phyloP scores from a whole-genome alignment of 1,139 yeast genomes.

The Meyerozyma carpophila region DNA sequence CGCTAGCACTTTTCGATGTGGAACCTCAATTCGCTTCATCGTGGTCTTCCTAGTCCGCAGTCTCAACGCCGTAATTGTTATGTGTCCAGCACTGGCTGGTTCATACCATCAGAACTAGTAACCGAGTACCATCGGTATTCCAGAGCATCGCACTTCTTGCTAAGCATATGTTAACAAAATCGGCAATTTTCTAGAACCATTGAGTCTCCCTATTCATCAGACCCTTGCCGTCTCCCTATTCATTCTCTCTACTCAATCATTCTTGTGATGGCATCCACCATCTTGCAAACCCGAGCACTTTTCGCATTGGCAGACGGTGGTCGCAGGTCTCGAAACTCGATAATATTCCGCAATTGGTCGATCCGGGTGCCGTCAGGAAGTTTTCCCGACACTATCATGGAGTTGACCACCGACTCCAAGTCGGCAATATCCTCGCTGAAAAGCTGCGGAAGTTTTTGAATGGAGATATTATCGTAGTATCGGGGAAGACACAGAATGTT shows the following conservation, averaged over 20 bases:
- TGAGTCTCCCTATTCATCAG: no score
- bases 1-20: no score
- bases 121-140: no score
- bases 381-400: constrained; percentile 32
- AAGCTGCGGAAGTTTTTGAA: constrained; percentile 13
- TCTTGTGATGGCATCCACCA: neutral
- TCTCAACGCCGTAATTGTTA: no score
- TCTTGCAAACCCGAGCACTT: constrained; percentile 2
- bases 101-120: no score
- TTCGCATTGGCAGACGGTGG: constrained; percentile 17
- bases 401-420: constrained; percentile 21
- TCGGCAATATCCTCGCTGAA: constrained; percentile 6
- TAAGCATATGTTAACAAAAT: neutral
- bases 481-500: constrained; percentile 8
- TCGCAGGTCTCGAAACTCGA: constrained; percentile 7
- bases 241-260: neutral
- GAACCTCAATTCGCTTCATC: no score
- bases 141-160: neutral
- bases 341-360: constrained; percentile 25
- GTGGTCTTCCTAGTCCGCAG: no score
- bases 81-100: no score
- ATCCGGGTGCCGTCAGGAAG: constrained; percentile 26
- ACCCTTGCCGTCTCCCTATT: no score
- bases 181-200: neutral
- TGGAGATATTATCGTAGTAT: constrained; percentile 4